These are phyloP conservation scores for Phyllosticta capitalensis DNA, from an alignment of 2,329 filamentous ascomycete species.

Conservation along the genomic window DNA sequence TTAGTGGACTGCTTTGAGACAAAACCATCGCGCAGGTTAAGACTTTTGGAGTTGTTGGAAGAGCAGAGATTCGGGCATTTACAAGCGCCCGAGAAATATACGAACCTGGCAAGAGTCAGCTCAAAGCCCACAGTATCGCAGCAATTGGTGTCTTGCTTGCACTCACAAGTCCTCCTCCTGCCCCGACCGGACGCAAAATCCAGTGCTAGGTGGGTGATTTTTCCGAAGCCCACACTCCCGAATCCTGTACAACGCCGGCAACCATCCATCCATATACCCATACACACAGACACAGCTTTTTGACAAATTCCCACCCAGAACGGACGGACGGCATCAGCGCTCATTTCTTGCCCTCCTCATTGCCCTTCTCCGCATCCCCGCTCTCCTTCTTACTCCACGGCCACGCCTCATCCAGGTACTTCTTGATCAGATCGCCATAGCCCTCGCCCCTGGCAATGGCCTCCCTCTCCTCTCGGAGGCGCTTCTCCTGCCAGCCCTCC, in stretches of 20 bases:
- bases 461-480: slow-evolving; percentile 37
- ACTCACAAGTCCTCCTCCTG: no score
- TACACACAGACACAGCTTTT: neutral
- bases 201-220: neutral
- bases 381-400: slow-evolving; percentile 32
- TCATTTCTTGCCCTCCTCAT: neutral
- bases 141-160: no score
- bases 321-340: no score
- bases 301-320: no score
- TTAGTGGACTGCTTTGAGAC: no score
- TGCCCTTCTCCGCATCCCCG: slow-evolving; percentile 17
- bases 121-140: no score
- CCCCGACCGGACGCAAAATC: no score
- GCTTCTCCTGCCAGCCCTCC: slow-evolving; percentile 36
- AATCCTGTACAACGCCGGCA: neutral
- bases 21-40: no score
- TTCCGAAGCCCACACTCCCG: neutral
- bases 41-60: no score
- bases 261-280: neutral
- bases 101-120: no score
- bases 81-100: no score
- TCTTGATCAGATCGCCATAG: slow-evolving; percentile 33
- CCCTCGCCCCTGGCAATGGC: slow-evolving; percentile 29
- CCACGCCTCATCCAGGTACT: slow-evolving; percentile 39
- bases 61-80: no score